Percentiles rank a stretch among this genome's conserved stretches.
phyloP scores from a whole-genome alignment of 1,284 basidiomycete species.

The Apiotrichum veenhuisii region DNA sequence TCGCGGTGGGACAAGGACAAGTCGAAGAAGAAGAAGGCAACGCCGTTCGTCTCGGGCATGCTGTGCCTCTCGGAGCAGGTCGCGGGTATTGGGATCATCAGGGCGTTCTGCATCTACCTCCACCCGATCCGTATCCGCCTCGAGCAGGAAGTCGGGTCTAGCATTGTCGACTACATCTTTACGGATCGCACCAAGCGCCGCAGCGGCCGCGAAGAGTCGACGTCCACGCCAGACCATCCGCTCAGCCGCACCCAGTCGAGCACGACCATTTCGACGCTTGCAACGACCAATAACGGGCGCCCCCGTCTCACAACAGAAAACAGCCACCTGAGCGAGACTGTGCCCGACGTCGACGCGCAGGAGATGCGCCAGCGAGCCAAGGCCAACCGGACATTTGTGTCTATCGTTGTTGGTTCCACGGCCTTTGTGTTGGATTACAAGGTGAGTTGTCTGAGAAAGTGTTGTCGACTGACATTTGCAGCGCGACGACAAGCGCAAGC shows the following conservation, averaged over 20 bases:
- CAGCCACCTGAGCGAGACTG: slow-evolving; percentile 21
- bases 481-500: slow-evolving; percentile 52
- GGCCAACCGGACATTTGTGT: slow-evolving; percentile 65
- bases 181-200: slow-evolving; percentile 46
- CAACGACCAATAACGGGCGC: neutral
- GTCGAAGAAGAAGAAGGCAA: slow-evolving; percentile 51
- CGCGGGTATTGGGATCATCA: slow-evolving; percentile 88
- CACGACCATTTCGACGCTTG: neutral
- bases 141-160: slow-evolving; percentile 73
- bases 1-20: slow-evolving; percentile 55
- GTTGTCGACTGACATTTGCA: slow-evolving; percentile 2
- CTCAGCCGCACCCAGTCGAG: neutral
- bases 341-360: slow-evolving; percentile 39
- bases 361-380: slow-evolving; percentile 52
- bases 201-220: slow-evolving; percentile 48
- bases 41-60: slow-evolving; percentile 19
- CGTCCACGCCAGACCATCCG: neutral
- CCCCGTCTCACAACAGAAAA: neutral
- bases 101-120: slow-evolving; percentile 73
- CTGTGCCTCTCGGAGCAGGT: slow-evolving; percentile 85
- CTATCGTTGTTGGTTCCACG: slow-evolving; percentile 67
- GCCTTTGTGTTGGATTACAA: slow-evolving; percentile 53
- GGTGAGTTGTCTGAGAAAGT: slow-evolving; percentile 30
- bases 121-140: slow-evolving; percentile 86
- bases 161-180: slow-evolving; percentile 86